Percentiles rank a stretch among this genome's conserved stretches.
Conservation (phyloP, 2,329 filamentous ascomycete species). For the Colletotrichum trifolii region DNA sequence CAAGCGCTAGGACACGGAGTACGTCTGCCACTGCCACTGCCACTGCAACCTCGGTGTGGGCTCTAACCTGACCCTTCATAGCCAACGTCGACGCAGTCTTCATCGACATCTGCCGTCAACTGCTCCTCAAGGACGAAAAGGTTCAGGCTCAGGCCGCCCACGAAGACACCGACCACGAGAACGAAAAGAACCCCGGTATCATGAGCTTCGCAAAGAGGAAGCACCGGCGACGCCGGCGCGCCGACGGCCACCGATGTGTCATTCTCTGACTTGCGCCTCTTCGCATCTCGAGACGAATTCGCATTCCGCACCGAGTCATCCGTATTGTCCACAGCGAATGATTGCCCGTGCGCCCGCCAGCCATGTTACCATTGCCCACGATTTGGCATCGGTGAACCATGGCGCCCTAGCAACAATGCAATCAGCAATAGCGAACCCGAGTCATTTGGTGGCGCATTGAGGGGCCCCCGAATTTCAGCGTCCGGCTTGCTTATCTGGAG, state of each 20-base stretch:
- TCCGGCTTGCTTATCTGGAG: constrained; percentile 5
- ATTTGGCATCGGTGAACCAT: constrained; percentile 2
- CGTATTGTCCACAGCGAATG: neutral
- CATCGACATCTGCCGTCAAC: constrained; percentile 84
- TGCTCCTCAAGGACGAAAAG: constrained; percentile 78
- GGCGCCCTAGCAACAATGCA: constrained; percentile 6
- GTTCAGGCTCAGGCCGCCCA: constrained; percentile 51
- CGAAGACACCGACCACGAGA: constrained; percentile 53
- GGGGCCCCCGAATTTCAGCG: neutral
- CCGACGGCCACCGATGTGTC: constrained; percentile 42
- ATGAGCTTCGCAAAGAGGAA: constrained; percentile 46
- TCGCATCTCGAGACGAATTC: neutral
- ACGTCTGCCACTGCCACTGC: constrained; percentile 42
- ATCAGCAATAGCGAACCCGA: constrained; percentile 10
- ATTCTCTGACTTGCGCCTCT: constrained; percentile 33
- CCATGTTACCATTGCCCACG: neutral
- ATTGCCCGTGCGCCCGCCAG: neutral
- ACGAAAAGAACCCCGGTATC: constrained; percentile 54
- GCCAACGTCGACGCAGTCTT: constrained; percentile 93
- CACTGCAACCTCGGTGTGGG: neutral
- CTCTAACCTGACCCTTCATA: constrained; percentile 46
- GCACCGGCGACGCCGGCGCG: constrained; percentile 42
- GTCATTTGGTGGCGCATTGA: constrained; percentile 11
- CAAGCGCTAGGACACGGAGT: constrained; percentile 82
- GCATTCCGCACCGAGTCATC: neutral